Base-by-base conservation (phyloP, 179 eudicot species). In the Gypsophila paniculata region DNA sequence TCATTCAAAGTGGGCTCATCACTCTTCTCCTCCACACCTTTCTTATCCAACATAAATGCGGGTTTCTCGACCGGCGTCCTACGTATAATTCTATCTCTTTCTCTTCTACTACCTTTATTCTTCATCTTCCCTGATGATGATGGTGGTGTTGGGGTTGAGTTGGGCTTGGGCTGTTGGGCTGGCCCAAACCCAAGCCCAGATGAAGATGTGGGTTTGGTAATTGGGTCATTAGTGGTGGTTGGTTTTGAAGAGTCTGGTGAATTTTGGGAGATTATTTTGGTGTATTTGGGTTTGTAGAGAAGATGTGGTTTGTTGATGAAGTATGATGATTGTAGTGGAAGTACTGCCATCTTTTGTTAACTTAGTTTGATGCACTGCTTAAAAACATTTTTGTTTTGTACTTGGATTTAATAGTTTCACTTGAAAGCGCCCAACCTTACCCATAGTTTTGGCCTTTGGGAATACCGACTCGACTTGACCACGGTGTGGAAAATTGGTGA, bases 1-100 rank as follows among this genome's bases (percentile, higher is more conserved):
- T 92, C 98, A 48, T 71, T 83, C 65, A 66, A 72, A 5, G 63
- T 29, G 73, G 69, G 81, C 59, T 87, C 87, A 67, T 84, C 70
- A 6, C 18, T 69, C 26, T 66, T 81, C 72, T 62, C 39, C 59
- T 12, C 79, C 60, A 60, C 90, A 5, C 70, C 72, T 72, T 76
- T 76, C 61, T 77, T 74, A 25, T 82, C 72, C 60, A 78, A 72
- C 54, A 78, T 67, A 78, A 90, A 84, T 11, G 71, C 82, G 2
- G 95, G 90, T 6, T 78, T 87, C 68, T 85, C 87, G 0, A 91
- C 74, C 6, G 94, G 94, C 53, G 63, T 61, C 9, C 97, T 77
- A 0, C 97, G 85, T 57, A 84, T 81, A n/a, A 89, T 11, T 46
- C 44, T 72, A 18, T 87, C 84, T 44, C 82, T 87, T 8, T 39